These are phyloP conservation scores for Tieghemostelium lacteum DNA, from an alignment of 78 protist species.

Conservation along the genomic window DNA sequence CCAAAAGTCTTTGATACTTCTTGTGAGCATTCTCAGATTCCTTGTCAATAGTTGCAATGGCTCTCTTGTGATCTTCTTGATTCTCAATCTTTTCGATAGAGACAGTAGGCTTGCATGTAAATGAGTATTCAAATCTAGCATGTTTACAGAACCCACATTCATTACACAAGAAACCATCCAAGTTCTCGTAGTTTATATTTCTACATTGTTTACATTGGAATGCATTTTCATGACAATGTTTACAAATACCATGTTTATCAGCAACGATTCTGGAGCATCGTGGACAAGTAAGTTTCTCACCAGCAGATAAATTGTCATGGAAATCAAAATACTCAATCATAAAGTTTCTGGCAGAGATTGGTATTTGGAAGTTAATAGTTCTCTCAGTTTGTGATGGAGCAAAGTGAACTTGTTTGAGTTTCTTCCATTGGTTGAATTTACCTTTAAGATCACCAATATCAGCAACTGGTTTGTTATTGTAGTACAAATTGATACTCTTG, in stretches of 20 bases:
- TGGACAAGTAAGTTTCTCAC: conserved; percentile 87
- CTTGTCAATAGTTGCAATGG: conserved; percentile 63
- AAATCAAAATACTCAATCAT: conserved; percentile 90
- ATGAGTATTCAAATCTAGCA: conserved; percentile 84
- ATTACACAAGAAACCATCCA: conserved; percentile 94
- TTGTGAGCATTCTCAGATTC: conserved; percentile 84
- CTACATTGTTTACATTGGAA: conserved; percentile 97
- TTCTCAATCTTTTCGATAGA: conserved; percentile 73
- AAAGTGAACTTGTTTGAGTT: conserved; percentile 36
- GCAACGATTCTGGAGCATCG: conserved; percentile 87
- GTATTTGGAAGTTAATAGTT: conserved; percentile 63
- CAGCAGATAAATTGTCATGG: conserved; percentile 55
- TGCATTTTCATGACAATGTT: conserved; percentile 96
- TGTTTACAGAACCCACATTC: conserved; percentile 95
- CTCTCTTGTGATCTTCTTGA: conserved; percentile 80
- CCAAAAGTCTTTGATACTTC: conserved; percentile 55
- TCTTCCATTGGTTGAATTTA: conserved; percentile 82
- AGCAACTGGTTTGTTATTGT: conserved; percentile 63
- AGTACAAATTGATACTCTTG: conserved; percentile 78
- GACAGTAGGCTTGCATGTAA: conserved; percentile 69
- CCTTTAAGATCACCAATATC: conserved; percentile 84
- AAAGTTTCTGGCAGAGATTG: conserved; percentile 85
- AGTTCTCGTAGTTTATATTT: conserved; percentile 96
- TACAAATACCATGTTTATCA: conserved; percentile 92
- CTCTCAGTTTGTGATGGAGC: conserved; percentile 79